A percentile compares a stretch with the other conserved stretches of the same genome.
Conservation (phyloP, 768 basidiomycete species). For the Mycena sanguinolenta region DNA sequence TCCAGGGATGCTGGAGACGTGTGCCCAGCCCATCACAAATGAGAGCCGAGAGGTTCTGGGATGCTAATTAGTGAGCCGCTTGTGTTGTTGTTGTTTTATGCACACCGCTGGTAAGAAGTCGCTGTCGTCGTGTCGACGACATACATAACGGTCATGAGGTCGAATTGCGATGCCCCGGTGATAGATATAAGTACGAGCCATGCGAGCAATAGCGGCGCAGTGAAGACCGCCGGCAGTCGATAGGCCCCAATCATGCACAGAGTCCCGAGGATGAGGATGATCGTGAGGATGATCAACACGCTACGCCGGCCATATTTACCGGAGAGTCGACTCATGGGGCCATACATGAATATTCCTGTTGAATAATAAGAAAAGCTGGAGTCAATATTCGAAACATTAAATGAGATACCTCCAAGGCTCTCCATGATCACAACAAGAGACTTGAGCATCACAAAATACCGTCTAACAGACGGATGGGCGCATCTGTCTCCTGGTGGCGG, state of each 20-base stretch:
- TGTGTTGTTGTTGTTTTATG: too few species aligned
- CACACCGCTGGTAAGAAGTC: constrained; percentile 1
- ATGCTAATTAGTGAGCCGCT: background rate
- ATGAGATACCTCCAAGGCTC: background rate
- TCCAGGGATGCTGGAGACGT: constrained; percentile 5
- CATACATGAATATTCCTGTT: constrained; percentile 10
- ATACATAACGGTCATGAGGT: constrained; percentile 16
- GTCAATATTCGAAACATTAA: too few species aligned
- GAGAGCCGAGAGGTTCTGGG: constrained; percentile 3
- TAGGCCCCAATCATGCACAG: constrained; percentile 12
- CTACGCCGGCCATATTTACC: constrained; percentile 14
- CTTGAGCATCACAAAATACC: constrained; percentile 5
- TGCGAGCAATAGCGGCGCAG: constrained; percentile 5
- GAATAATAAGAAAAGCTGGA: background rate
- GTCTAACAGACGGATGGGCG: constrained; percentile 6
- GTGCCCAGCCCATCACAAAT: constrained; percentile 16
- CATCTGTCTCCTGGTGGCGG: constrained; percentile 10
- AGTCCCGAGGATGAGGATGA: constrained; percentile 3
- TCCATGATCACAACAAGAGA: constrained; percentile 6
- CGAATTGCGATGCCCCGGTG: constrained; percentile 5
- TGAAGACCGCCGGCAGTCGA: constrained; percentile 1
- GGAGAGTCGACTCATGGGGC: constrained; percentile 10
- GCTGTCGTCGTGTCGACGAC: constrained; percentile 14
- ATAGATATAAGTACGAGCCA: constrained; percentile 14
- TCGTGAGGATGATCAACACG: constrained; percentile 5